Evolutionary conservation across 768 basidiomycete species (phyloP).

Genomic region (Xerocomus spinulosus): DNA sequence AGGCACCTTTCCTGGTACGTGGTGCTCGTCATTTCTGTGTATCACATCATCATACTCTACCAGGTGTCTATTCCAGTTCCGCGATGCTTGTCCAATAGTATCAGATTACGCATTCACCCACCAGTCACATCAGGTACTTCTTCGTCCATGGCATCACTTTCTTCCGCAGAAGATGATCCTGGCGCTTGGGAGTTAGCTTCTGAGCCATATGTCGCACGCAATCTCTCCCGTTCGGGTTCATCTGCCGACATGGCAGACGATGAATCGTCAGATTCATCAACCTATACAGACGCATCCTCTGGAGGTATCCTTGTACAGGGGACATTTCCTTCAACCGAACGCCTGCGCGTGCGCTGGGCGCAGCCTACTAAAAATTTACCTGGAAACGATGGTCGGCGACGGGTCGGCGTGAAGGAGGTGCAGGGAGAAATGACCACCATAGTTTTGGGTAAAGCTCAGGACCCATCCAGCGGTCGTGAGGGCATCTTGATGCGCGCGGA

Average conservation of each 20-base stretch:
- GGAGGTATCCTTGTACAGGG: conserved; percentile 70
- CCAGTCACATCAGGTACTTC: conserved; percentile 46
- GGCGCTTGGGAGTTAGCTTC: conserved; percentile 71
- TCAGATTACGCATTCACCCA: conserved; percentile 71
- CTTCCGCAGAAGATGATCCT: conserved; percentile 68
- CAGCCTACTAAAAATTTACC: conserved; percentile 48
- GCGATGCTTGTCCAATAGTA: conserved; percentile 70
- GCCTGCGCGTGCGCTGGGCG: conserved; percentile 76
- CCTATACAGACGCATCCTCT: conserved; percentile 43
- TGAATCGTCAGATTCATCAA: conserved; percentile 71
- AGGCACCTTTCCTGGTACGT: conserved; percentile 69
- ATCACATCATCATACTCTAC: conserved; percentile 6
- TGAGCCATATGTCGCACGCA: conserved; percentile 70
- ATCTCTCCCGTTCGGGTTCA: conserved; percentile 49
- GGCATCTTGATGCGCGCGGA: conserved; percentile 63
- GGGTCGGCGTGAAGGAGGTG: conserved; percentile 66
- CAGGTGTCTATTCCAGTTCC: conserved; percentile 77
- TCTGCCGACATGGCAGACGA: conserved; percentile 76
- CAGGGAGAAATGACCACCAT: conserved; percentile 63
- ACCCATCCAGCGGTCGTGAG: conserved; percentile 36
- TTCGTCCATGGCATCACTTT: conserved; percentile 68
- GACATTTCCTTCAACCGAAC: conserved; percentile 73
- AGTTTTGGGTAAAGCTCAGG: conserved; percentile 48
- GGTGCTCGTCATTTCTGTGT: neutral
- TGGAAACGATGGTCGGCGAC: conserved; percentile 51